These are phyloP conservation scores for Mycothermus thermophilus DNA, from an alignment of 495 filamentous ascomycete genomes.

Conservation along the genomic window DNA sequence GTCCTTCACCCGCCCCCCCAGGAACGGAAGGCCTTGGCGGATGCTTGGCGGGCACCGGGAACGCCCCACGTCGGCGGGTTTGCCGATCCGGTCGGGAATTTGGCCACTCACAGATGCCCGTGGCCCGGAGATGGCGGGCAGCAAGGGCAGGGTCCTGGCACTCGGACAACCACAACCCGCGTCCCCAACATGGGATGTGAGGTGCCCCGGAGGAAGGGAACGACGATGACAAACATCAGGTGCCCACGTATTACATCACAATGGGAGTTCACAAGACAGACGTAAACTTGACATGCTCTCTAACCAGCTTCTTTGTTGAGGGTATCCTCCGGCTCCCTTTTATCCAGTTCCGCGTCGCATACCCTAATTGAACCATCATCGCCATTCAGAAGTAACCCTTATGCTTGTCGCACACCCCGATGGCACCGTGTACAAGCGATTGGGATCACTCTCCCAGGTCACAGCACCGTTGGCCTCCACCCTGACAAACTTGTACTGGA, in stretches of 20 bases:
- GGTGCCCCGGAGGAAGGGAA: too few relatives aligned
- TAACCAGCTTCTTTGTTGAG: too few relatives aligned
- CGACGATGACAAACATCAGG: too few relatives aligned
- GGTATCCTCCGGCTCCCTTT: too few relatives aligned
- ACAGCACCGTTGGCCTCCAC: conserved; percentile 39
- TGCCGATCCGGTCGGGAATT: neutral
- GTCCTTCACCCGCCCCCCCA: conserved; percentile 1
- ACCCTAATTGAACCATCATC: too few relatives aligned
- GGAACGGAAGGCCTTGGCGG: conserved; percentile 1
- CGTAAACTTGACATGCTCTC: too few relatives aligned
- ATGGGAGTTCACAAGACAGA: too few relatives aligned
- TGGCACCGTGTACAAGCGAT: conserved; percentile 46
- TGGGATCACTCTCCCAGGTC: conserved; percentile 52
- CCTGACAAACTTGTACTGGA: conserved; percentile 60
- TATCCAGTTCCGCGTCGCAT: too few relatives aligned
- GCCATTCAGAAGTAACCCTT: conserved; percentile 11
- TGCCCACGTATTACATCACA: too few relatives aligned
- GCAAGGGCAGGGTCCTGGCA: too few relatives aligned
- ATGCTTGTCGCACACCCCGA: conserved; percentile 31
- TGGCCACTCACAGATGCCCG: too few relatives aligned
- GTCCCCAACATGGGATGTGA: neutral
- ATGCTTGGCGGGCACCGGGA: conserved; percentile 4
- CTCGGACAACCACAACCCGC: neutral
- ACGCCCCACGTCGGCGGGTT: neutral
- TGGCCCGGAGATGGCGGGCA: too few relatives aligned